These are phyloP conservation scores for Linnemannia exigua DNA, from an alignment of 192 early-diverging fungal species.

Conservation along the genomic window DNA sequence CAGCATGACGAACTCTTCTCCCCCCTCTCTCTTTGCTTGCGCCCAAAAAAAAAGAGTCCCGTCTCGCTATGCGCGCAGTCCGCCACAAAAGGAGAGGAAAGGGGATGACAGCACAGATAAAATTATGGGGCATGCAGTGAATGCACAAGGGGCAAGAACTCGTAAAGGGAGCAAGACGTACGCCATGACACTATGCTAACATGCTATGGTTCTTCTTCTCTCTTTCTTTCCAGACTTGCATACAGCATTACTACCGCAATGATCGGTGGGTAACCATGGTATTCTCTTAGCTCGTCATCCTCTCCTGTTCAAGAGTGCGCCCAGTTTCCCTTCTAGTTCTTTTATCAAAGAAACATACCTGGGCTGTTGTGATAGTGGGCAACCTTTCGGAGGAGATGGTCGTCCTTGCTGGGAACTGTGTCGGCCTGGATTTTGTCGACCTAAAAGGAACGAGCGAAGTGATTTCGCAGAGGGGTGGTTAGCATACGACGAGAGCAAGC, in stretches of 20 bases:
- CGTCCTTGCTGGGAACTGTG: slow-evolving; percentile 13
- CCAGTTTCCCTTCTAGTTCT: neutral
- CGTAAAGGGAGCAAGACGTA: neutral
- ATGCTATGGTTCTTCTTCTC: neutral
- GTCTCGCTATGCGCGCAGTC: neutral
- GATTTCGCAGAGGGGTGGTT: neutral
- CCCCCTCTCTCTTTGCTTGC: neutral
- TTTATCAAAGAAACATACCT: slow-evolving; percentile 27
- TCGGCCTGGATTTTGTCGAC: slow-evolving; percentile 51
- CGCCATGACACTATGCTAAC: neutral
- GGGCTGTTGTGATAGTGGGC: slow-evolving; percentile 35
- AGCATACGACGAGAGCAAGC: too few species aligned
- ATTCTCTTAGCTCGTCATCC: neutral
- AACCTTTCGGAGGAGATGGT: slow-evolving; percentile 20
- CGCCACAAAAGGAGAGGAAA: neutral
- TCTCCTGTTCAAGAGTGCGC: neutral
- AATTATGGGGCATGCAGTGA: neutral
- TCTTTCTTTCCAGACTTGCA: neutral
- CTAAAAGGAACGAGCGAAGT: neutral
- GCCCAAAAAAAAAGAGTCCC: neutral
- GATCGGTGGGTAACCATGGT: neutral
- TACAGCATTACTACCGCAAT: neutral
- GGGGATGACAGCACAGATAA: neutral
- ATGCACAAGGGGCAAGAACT: neutral
- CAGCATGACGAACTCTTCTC: neutral